phyloP scores from a whole-genome alignment of 1,284 basidiomycete genomes.

The Flammula alnicola region DNA sequence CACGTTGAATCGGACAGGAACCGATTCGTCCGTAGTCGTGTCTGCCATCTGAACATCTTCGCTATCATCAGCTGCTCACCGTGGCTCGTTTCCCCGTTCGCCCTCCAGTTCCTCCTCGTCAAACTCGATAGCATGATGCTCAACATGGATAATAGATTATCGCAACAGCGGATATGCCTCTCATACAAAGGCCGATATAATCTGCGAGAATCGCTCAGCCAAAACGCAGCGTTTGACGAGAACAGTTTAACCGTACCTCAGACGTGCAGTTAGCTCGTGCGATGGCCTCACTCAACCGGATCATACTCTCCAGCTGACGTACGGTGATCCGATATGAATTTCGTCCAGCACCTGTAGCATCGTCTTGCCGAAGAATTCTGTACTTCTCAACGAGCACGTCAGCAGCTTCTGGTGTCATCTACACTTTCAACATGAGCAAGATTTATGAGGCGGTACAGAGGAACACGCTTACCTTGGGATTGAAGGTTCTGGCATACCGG shows the following conservation, averaged over 20 bases:
- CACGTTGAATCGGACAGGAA: conserved; percentile 42
- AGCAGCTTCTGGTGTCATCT: conserved; percentile 93
- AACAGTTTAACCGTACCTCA: conserved; percentile 56
- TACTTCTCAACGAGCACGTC: conserved; percentile 97
- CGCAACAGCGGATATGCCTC: conserved; percentile 94
- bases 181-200: conserved; percentile 90
- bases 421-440: conserved; percentile 12
- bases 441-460: neutral
- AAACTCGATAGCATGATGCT: conserved; percentile 98
- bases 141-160: conserved; percentile 99
- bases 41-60: conserved; percentile 72
- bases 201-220: conserved; percentile 48
- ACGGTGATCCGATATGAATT: conserved; percentile 98
- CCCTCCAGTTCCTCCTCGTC: conserved; percentile 88
- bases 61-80: conserved; percentile 41
- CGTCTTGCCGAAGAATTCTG: conserved; percentile 89
- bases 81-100: conserved; percentile 48
- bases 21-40: conserved; percentile 54
- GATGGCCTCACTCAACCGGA: conserved; percentile 95
- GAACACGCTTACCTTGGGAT: conserved; percentile 75
- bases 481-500: conserved; percentile 95
- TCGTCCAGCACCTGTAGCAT: conserved; percentile 84
- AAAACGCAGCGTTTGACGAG: neutral
- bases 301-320: conserved; percentile 96
- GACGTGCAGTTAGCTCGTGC: conserved; percentile 95